A percentile compares a stretch with the other conserved stretches of the same genome.
phyloP scores from a whole-genome alignment of 1,139 yeast species.

The Candida buenavistaensis region DNA sequence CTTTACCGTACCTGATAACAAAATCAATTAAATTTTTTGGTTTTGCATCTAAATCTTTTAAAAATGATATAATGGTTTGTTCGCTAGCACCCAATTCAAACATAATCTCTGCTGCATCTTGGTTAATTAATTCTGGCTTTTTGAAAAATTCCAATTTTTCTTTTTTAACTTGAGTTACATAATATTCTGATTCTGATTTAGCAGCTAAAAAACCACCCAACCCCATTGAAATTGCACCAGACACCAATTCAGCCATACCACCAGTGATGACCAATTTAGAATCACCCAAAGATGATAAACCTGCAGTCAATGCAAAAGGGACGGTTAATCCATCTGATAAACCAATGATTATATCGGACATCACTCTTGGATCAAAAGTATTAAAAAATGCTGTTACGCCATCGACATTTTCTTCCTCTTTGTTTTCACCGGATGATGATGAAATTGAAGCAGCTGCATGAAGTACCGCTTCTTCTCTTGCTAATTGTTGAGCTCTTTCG shows the following conservation, averaged over 20 bases:
- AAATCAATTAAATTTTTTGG: conserved; percentile 72
- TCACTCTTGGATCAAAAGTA: conserved; percentile 66
- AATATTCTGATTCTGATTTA: conserved; percentile 73
- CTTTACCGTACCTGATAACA: conserved; percentile 70
- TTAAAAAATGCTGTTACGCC: conserved; percentile 36
- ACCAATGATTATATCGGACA: conserved; percentile 80
- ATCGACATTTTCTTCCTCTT: conserved; percentile 22
- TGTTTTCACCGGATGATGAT: conserved; percentile 21
- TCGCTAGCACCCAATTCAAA: conserved; percentile 70
- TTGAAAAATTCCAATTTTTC: conserved; percentile 70
- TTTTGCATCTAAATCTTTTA: conserved; percentile 65
- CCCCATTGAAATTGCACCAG: conserved; percentile 87
- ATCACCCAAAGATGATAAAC: conserved; percentile 74
- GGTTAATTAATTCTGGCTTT: conserved; percentile 58
- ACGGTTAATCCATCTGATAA: conserved; percentile 80
- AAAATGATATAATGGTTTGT: conserved; percentile 61
- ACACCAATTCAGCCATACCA: conserved; percentile 81
- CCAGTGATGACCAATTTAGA: conserved; percentile 77
- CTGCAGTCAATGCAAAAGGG: conserved; percentile 84
- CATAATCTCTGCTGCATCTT: conserved; percentile 73
- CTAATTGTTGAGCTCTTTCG: conserved; percentile 38
- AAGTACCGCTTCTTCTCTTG: conserved; percentile 40
- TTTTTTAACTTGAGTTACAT: conserved; percentile 65
- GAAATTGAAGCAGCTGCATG: conserved; percentile 18
- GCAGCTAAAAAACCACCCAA: conserved; percentile 83